Conservation (phyloP, 2,329 filamentous ascomycete species). For the Xylariaceae sp. region DNA sequence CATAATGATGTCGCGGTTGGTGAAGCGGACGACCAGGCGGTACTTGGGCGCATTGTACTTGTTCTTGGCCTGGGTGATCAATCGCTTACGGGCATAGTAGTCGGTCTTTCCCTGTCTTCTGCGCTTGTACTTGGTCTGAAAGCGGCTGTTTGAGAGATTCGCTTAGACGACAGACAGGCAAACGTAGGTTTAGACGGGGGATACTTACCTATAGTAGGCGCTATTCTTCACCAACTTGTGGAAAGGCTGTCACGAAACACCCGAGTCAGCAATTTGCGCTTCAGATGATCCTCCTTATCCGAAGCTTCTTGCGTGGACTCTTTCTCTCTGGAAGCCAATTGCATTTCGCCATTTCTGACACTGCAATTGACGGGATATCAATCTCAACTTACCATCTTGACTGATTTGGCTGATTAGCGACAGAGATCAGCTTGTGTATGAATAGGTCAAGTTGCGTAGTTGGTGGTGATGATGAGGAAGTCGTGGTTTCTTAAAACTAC, state of each 20-base stretch:
- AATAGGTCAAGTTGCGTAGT: constrained; percentile 24
- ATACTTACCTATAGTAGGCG: constrained; percentile 94
- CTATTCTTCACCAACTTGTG: constrained; percentile 97
- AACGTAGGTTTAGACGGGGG: not conserved
- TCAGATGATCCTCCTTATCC: constrained; percentile 75
- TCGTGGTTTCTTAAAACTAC: constrained; percentile 20
- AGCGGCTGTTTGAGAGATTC: constrained; percentile 68
- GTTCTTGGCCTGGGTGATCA: constrained; percentile 99
- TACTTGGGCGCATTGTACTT: constrained; percentile 99
- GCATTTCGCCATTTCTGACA: constrained; percentile 41
- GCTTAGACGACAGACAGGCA: constrained; percentile 31
- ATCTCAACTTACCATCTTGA: constrained; percentile 73
- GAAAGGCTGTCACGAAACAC: constrained; percentile 73
- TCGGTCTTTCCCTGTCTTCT: constrained; percentile 97
- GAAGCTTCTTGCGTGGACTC: constrained; percentile 99
- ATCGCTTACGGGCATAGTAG: constrained; percentile 99
- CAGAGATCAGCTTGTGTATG: constrained; percentile 35
- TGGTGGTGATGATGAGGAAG: constrained; percentile 21
- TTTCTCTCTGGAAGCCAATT: constrained; percentile 39
- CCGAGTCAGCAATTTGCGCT: constrained; percentile 99
- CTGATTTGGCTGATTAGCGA: constrained; percentile 55
- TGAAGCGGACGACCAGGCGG: constrained; percentile 98
- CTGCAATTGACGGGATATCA: constrained; percentile 39
- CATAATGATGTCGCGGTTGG: constrained; percentile 98
- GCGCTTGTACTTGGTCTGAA: constrained; percentile 99